phyloP scores from a whole-genome alignment of 768 basidiomycete species.

The Agrocybe pediades region DNA sequence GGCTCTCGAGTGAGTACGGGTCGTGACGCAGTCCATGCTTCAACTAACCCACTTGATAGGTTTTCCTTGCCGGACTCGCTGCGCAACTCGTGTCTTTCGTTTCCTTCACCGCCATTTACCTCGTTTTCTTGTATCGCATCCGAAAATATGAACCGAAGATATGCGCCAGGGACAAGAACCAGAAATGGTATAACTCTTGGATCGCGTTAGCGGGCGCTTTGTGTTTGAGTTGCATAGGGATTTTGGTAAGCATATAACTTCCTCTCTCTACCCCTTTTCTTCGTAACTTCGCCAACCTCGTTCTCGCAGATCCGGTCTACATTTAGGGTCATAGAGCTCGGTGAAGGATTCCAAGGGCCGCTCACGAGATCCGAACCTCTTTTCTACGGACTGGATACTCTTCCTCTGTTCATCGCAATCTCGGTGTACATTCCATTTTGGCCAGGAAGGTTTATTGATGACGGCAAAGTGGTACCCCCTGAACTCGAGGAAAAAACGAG shows the following conservation, averaged over 20 bases:
- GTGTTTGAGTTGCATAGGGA: constrained; percentile 58
- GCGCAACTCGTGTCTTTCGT: constrained; percentile 57
- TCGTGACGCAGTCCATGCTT: not conserved
- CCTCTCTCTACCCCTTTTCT: not conserved
- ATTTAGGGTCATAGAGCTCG: constrained; percentile 60
- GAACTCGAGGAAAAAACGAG: not conserved
- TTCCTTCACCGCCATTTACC: constrained; percentile 46
- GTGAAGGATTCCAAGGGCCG: constrained; percentile 61
- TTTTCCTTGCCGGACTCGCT: constrained; percentile 58
- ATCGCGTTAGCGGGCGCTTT: constrained; percentile 52
- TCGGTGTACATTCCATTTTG: constrained; percentile 59
- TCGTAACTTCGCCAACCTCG: not conserved
- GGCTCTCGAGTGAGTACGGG: constrained; percentile 37
- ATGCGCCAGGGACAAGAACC: constrained; percentile 39
- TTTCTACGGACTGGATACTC: constrained; percentile 68
- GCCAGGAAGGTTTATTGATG: constrained; percentile 61
- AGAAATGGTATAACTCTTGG: constrained; percentile 60
- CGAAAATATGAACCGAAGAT: constrained; percentile 36
- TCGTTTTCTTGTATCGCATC: constrained; percentile 52
- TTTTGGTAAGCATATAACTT: constrained; percentile 54
- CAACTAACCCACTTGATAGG: constrained; percentile 27
- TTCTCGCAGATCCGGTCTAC: constrained; percentile 57
- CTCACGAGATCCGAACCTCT: constrained; percentile 59
- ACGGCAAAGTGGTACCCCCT: constrained; percentile 37
- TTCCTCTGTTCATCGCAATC: constrained; percentile 66